Conservation (phyloP, 768 basidiomycete species). For the Stropharia rugosoannulata region DNA sequence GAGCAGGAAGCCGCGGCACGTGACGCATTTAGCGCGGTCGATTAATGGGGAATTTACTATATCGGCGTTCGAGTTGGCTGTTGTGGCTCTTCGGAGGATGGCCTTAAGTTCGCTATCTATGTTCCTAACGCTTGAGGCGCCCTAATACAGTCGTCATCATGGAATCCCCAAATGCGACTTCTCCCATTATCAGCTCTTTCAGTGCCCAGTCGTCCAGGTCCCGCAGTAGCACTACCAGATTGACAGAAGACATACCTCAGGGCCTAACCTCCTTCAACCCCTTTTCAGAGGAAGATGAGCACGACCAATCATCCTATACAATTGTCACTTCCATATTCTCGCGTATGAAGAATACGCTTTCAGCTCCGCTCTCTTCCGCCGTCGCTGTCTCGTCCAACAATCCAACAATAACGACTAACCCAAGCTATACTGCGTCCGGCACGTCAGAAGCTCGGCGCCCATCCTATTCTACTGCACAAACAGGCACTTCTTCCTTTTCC, state of each 20-base stretch:
- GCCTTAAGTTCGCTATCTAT: neutral
- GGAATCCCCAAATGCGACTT: conserved; percentile 30
- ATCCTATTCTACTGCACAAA: conserved; percentile 44
- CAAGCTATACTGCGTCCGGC: conserved; percentile 26
- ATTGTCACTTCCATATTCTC: conserved; percentile 80
- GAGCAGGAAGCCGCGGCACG: neutral
- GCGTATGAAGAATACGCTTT: conserved; percentile 77
- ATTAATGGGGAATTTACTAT: neutral
- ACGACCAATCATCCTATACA: conserved; percentile 84
- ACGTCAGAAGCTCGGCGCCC: conserved; percentile 59
- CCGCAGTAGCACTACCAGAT: conserved; percentile 54
- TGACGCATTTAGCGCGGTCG: conserved; percentile 5
- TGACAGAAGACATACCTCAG: conserved; percentile 59
- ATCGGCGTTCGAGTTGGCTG: neutral
- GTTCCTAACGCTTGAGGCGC: conserved; percentile 2
- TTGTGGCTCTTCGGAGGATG: neutral
- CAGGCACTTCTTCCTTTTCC: conserved; percentile 46
- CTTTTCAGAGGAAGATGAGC: conserved; percentile 91
- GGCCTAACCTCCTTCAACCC: conserved; percentile 88
- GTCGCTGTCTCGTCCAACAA: conserved; percentile 36
- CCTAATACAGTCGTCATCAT: conserved; percentile 13
- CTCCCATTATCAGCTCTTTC: conserved; percentile 32
- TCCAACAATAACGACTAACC: conserved; percentile 27
- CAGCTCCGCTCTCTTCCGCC: conserved; percentile 61
- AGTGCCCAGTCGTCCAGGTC: conserved; percentile 54